Percentiles rank a stretch among this genome's conserved stretches.
Evolutionary conservation across 495 filamentous ascomycete genomes (phyloP).

Genomic region (Tuber microsphaerosporum): DNA sequence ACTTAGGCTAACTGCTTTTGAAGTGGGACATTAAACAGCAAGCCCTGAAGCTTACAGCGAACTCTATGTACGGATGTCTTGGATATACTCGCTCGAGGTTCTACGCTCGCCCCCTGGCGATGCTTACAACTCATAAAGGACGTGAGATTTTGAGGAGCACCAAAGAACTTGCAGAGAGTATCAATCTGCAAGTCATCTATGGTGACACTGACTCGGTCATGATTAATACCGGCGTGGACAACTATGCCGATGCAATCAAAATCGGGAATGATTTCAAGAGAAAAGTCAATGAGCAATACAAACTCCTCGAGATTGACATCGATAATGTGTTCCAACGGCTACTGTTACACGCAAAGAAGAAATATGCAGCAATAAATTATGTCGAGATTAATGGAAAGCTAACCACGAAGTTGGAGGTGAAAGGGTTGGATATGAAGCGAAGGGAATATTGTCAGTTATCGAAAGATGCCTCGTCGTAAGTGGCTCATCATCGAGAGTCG

Average conservation of each 20-base stretch:
- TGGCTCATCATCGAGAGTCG: conserved; percentile 85
- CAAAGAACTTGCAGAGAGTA: conserved; percentile 86
- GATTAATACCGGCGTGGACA: conserved; percentile 97
- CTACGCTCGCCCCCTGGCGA: conserved; percentile 87
- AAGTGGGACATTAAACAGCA: conserved; percentile 98
- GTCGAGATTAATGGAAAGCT: conserved; percentile 82
- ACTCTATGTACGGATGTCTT: conserved; percentile 99
- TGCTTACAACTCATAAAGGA: conserved; percentile 94
- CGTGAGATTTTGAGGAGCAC: conserved; percentile 94
- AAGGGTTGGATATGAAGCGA: conserved; percentile 94
- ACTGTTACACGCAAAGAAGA: conserved; percentile 95
- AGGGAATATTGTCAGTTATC: conserved; percentile 92
- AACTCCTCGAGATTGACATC: conserved; percentile 89
- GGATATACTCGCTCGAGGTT: conserved; percentile 94
- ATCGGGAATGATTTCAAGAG: conserved; percentile 62
- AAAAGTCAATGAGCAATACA: conserved; percentile 82
- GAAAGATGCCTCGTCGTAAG: conserved; percentile 77
- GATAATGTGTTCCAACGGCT: conserved; percentile 94
- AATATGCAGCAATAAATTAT: conserved; percentile 95
- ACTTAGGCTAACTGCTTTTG: conserved; percentile 41
- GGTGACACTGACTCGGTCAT: conserved; percentile 99
- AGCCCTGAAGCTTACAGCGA: conserved; percentile 92
- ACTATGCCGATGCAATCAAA: conserved; percentile 56
- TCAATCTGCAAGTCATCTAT: conserved; percentile 85
- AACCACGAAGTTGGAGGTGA: conserved; percentile 91